A percentile compares a stretch with the other conserved stretches of the same genome.
These are phyloP conservation scores for Podila epigama DNA, from an alignment of 192 early-diverging fungal species.

Conservation along the genomic window DNA sequence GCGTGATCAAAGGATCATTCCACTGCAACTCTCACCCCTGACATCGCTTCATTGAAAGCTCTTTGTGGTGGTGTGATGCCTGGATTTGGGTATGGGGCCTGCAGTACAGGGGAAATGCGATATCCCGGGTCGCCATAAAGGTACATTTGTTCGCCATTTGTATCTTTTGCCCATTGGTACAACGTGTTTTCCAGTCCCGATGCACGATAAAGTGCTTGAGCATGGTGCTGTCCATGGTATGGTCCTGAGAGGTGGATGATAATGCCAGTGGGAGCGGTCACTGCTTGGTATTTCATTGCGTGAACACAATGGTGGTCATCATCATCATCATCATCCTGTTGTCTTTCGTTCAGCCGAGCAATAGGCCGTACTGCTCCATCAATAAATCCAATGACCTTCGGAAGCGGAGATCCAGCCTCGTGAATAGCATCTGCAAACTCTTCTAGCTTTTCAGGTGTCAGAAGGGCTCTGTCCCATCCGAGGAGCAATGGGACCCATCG, in stretches of 20 bases:
- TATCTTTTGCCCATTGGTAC: neutral
- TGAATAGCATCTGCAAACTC: neutral
- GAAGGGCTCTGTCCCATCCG: neutral
- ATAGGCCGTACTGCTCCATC: constrained; percentile 1
- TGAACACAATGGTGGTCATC: constrained; percentile 7
- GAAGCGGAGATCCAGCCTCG: constrained; percentile 1
- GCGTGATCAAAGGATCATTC: neutral
- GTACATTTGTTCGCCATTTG: neutral
- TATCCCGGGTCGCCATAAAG: constrained; percentile 1
- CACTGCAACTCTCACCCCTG: neutral
- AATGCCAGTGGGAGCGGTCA: constrained; percentile 3
- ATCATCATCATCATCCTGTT: neutral
- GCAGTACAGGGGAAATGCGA: neutral
- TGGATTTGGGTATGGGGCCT: neutral
- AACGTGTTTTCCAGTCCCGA: neutral
- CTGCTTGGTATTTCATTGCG: constrained; percentile 9
- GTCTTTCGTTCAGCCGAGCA: neutral
- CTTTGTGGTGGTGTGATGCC: neutral
- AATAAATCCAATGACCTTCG: neutral
- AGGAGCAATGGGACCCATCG: neutral
- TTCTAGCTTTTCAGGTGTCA: constrained; percentile 2
- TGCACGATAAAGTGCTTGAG: neutral
- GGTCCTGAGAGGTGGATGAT: constrained; percentile 3
- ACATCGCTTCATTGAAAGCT: constrained; percentile 2
- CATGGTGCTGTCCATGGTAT: constrained; percentile 6